phyloP scores from a whole-genome alignment of 495 filamentous ascomycete genomes.

The Daldinia vernicosa region DNA sequence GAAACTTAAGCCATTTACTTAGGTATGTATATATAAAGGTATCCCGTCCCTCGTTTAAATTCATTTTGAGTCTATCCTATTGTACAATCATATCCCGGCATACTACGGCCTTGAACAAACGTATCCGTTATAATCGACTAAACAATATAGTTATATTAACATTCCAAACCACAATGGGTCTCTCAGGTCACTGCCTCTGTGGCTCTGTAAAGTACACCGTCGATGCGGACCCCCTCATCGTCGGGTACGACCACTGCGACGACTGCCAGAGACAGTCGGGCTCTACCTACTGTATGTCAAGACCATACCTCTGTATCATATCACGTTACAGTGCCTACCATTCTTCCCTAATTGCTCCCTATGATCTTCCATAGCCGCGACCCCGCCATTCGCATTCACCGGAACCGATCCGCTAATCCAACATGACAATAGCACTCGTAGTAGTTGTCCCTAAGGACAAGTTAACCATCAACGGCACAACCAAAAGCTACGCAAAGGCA shows the following conservation, averaged over 20 bases:
- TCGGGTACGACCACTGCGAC: conserved; percentile 75
- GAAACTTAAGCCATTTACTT: not conserved
- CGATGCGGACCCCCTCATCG: conserved; percentile 64
- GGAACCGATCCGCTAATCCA: not conserved
- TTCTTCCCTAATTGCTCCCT: not conserved
- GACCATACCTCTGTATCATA: too few relatives aligned
- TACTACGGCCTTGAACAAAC: not conserved
- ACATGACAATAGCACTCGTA: conserved; percentile 64
- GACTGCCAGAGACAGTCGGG: conserved; percentile 76
- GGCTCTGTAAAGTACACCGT: conserved; percentile 71
- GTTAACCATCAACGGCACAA: conserved; percentile 67
- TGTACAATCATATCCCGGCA: conserved; percentile 1
- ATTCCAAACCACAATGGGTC: conserved; percentile 62
- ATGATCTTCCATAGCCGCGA: not conserved
- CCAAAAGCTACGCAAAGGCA: conserved; percentile 66
- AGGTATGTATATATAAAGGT: conserved; percentile 26
- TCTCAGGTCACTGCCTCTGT: conserved; percentile 76
- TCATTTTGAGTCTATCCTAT: not conserved
- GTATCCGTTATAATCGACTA: not conserved
- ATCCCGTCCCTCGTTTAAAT: conserved; percentile 7
- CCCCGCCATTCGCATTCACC: not conserved
- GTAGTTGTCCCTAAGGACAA: conserved; percentile 70
- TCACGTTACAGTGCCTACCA: not conserved
- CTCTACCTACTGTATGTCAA: conserved; percentile 69
- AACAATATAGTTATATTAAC: conserved; percentile 1